Percentiles rank a stretch among this genome's conserved stretches.
These are phyloP conservation scores for Helenozyma rhizophorensis DNA, from an alignment of 805 yeast species.

Conservation along the genomic window DNA sequence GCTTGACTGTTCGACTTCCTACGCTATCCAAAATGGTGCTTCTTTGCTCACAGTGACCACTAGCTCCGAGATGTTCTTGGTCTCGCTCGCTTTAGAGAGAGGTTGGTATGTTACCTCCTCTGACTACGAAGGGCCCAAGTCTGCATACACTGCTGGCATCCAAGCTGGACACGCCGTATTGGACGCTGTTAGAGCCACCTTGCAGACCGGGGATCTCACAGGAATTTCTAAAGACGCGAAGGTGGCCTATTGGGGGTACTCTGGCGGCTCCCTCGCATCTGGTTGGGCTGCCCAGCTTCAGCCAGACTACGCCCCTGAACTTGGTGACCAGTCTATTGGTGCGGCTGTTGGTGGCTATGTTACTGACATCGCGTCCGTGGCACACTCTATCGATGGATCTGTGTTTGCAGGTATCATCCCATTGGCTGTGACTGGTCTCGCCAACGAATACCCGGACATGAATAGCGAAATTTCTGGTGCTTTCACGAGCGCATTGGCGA, in stretches of 20 bases:
- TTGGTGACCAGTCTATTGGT: conserved; percentile 20
- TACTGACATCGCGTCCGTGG: conserved; percentile 29
- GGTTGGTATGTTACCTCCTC: conserved; percentile 35
- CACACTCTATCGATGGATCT: conserved; percentile 22
- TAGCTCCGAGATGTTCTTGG: conserved; percentile 14
- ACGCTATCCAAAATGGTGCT: conserved; percentile 14
- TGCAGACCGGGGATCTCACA: conserved; percentile 16
- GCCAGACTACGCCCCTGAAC: conserved; percentile 35
- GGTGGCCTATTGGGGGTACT: conserved; percentile 31
- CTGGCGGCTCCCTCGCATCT: conserved; percentile 36
- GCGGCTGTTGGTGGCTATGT: conserved; percentile 37
- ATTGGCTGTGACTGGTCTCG: conserved; percentile 27
- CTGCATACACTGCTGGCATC: conserved; percentile 30
- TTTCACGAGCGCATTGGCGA: too few species aligned
- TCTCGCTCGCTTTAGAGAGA: conserved; percentile 12
- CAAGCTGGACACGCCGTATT: conserved; percentile 29
- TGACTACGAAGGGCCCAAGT: conserved; percentile 32
- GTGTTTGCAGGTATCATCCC: conserved; percentile 28
- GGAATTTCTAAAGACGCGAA: conserved; percentile 17
- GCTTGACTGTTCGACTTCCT: conserved; percentile 19
- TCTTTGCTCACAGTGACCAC: too few species aligned
- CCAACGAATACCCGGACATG: conserved; percentile 28
- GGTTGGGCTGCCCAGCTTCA: conserved; percentile 37
- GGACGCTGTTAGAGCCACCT: conserved; percentile 28
- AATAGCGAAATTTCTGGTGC: conserved; percentile 1